phyloP scores from a whole-genome alignment of 345 rosid genomes.

The Eucalyptus pauciflora region DNA sequence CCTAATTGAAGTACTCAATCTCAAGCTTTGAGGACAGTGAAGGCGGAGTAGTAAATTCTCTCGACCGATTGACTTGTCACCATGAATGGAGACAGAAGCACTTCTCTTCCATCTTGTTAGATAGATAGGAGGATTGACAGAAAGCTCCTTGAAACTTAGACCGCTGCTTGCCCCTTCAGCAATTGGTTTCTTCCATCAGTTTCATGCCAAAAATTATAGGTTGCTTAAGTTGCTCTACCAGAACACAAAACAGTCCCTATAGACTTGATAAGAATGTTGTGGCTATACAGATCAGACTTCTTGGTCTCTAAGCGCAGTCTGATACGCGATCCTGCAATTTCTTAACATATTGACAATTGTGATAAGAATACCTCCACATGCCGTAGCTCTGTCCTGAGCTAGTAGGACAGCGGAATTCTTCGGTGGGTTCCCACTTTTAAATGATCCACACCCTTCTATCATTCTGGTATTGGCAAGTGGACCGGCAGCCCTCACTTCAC shows the following conservation, averaged over 20 bases:
- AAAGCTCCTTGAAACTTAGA: background rate
- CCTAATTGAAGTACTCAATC: background rate
- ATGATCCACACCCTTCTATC: background rate
- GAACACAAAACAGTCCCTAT: background rate
- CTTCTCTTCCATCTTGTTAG: background rate
- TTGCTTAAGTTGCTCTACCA: background rate
- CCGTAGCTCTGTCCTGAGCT: background rate
- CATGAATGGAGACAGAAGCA: background rate
- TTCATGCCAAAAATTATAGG: background rate
- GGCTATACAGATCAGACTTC: background rate
- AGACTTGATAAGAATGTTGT: background rate
- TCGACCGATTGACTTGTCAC: background rate
- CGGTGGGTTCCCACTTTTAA: background rate
- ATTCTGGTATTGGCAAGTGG: background rate
- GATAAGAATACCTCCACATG: background rate
- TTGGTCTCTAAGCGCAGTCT: background rate
- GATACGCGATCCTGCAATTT: fast-evolving
- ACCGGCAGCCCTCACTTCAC: background rate
- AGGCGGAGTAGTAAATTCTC: background rate
- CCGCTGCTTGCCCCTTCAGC: background rate
- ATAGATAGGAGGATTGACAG: background rate
- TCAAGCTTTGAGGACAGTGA: background rate
- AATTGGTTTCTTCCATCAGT: background rate
- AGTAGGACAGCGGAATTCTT: background rate
- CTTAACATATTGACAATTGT: background rate